phyloP scores from a whole-genome alignment of 176 grass and related monocot species.

The Phyllostachys edulis region DNA sequence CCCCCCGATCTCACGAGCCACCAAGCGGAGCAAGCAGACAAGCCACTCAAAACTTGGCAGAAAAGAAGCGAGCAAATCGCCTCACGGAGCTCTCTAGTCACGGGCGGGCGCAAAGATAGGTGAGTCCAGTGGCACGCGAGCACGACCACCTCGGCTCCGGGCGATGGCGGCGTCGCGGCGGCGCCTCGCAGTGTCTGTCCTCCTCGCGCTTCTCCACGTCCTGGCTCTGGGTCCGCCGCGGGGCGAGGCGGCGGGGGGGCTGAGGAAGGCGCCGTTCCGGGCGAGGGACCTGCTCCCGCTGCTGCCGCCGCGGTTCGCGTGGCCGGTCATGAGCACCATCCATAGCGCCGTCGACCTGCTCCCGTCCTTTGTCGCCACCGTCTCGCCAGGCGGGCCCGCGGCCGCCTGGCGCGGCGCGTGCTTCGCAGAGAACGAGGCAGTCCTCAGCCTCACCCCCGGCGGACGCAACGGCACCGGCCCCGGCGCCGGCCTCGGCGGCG shows the following conservation, averaged over 20 bases:
- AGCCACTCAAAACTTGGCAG: background rate
- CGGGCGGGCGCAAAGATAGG: slow-evolving; percentile 6
- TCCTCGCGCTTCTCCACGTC: background rate
- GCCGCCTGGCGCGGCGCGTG: slow-evolving; percentile 72
- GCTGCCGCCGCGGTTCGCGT: slow-evolving; percentile 64
- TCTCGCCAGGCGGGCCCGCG: slow-evolving; percentile 39
- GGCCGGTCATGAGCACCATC: slow-evolving; percentile 62
- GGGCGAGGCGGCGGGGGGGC: slow-evolving; percentile 6
- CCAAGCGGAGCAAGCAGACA: background rate
- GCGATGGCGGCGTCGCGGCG: background rate
- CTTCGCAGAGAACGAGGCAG: slow-evolving; percentile 76
- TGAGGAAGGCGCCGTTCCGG: slow-evolving; percentile 44
- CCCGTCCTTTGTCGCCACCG: slow-evolving; percentile 72
- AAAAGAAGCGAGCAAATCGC: background rate
- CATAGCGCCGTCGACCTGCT: slow-evolving; percentile 95
- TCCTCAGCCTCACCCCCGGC: slow-evolving; percentile 52
- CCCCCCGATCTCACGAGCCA: slow-evolving; percentile 9
- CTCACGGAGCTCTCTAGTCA: background rate
- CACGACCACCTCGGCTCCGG: background rate
- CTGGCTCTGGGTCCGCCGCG: background rate
- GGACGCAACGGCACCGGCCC: slow-evolving; percentile 29
- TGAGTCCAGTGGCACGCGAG: background rate
- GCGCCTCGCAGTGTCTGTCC: background rate
- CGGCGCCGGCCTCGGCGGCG: slow-evolving; percentile 33
- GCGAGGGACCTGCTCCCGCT: slow-evolving; percentile 62